Evolutionary conservation across 306 rosid species (phyloP), one percentile per base, ranked within the genome.

Genomic region (Citrullus mucosospermus): DNA sequence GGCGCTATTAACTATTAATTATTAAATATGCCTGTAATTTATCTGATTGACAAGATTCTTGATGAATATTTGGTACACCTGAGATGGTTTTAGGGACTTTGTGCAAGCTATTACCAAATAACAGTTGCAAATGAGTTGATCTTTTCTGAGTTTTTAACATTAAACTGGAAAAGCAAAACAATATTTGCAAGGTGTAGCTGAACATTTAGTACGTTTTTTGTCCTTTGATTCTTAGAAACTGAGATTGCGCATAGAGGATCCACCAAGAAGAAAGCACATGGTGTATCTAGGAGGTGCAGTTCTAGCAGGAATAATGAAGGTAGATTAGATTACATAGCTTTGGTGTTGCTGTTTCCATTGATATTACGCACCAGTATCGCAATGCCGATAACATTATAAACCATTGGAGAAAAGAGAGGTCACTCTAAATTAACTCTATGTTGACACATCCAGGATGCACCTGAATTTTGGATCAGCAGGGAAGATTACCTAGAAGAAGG

Each of bases 241-340:
- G 79, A 89, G 99, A 72, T 79, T 92, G 82, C 88, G 99, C 79
- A 96, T 96, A 36, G 99, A 96, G 87, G 99, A 96, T 85, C 99
- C 99, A 34, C 98, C 98, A 0, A 87, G 98, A 72, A 92, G 99
- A 88, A 96, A 96, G 87, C 99, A 96, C 86, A 96, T 96, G 99
- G 99, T 96, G 78, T 96, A 92, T 85, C 92, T 96, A n/a, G 99
- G 99, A 65, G 99, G 99, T 55, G 98, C 98, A 61, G 99, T 96
- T 78, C 98, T 96, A 55, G 99, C 98, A 1, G 97, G 98, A 85
- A 96, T 96, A 43, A 96, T 96, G 99, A 96, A 96, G 93, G 98
- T 92, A 81, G 77, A 82, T 44, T 92, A 81, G 77, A 82, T 44
- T 18, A 59, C 56, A 8, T 75, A 60, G 51, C 38, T 73, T 48